Conservation (phyloP, 2,329 filamentous ascomycete genomes). For the Eurotiales sp. region DNA sequence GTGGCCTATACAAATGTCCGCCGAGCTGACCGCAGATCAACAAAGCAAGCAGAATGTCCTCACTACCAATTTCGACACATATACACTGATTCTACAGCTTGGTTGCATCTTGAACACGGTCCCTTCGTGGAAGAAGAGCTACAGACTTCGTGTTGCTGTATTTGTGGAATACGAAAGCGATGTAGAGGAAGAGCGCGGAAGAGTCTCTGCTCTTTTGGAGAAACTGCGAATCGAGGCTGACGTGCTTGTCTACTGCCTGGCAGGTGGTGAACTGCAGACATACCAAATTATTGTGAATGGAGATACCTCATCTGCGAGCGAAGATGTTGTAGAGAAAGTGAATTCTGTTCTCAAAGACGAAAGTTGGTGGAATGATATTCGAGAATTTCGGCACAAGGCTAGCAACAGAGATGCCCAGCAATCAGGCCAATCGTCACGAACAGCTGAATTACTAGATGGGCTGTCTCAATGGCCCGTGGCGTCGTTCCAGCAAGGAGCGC, state of each 20-base stretch:
- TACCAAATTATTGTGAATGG: slow-evolving; percentile 80
- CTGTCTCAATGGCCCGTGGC: slow-evolving; percentile 51
- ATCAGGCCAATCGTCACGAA: slow-evolving; percentile 18
- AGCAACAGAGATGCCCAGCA: slow-evolving; percentile 16
- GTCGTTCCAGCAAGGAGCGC: slow-evolving; percentile 49
- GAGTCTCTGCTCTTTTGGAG: slow-evolving; percentile 70
- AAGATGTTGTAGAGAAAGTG: slow-evolving; percentile 58
- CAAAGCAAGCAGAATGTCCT: slow-evolving; percentile 63
- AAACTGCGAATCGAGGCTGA: slow-evolving; percentile 79
- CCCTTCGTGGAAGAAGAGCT: slow-evolving; percentile 71
- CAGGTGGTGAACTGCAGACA: slow-evolving; percentile 65
- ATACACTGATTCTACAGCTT: slow-evolving; percentile 79
- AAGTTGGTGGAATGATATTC: slow-evolving; percentile 79
- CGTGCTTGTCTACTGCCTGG: slow-evolving; percentile 76
- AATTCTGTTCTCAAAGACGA: slow-evolving; percentile 65
- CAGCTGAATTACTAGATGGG: slow-evolving; percentile 34
- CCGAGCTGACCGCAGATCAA: slow-evolving; percentile 66
- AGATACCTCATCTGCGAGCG: slow-evolving; percentile 45
- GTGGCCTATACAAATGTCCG: slow-evolving; percentile 93
- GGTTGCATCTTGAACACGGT: slow-evolving; percentile 82
- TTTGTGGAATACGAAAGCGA: slow-evolving; percentile 88
- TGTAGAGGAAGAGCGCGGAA: slow-evolving; percentile 69
- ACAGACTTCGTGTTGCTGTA: slow-evolving; percentile 71
- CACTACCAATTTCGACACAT: slow-evolving; percentile 89
- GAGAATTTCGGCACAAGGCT: slow-evolving; percentile 41